Base-by-base conservation (phyloP, 495 filamentous ascomycete genomes). In the Hypoxylon perforatum region DNA sequence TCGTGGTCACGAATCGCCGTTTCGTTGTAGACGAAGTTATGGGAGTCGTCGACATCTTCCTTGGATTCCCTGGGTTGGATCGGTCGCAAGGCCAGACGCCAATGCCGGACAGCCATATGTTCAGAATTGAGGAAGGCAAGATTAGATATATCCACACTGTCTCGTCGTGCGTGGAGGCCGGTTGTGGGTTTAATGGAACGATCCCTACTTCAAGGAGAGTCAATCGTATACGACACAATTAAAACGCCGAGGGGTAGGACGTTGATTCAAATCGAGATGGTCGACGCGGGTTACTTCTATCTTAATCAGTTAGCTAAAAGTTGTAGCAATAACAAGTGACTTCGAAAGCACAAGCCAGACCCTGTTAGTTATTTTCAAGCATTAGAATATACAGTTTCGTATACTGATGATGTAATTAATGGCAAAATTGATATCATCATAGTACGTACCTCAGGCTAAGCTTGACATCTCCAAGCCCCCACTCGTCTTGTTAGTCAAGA, bases 21-120 rank as follows among this genome's bases (percentile, higher is more conserved):
- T 81, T 78, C 38, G 76, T 79, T 0, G 70, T 81, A 3, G 77
- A 81, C 25, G 74, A 80, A 36, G 64, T 62, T 14, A 48, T 79
- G 44, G 78, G 78, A 3, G 73, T 67, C 1, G 76, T 78, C 4
- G 73, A 74, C 41, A 65, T 80, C 11, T 80, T 74, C 46, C 50
- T 75, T 33, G 77, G 75, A 0, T 80, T 80, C 45, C 77, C 76
- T 0, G 75, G 76, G 5, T 49, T 79, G 28, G 77, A 79, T 42
- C 48, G 74, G 9, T 74, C 73, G 4, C 66, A 75, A 52, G 67
- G 65, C 0, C 21, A 71, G 53, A 39, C 63, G 28, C 61, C 74
- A 0, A 77, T 76, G 73, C 74, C 76, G 8, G 74, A 77, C 28
- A 77, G 74, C 47, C 75, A 78, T 28, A 9, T 77, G 47, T 78